Base-by-base conservation (phyloP, 495 filamentous ascomycete genomes). In the Tetracladium marchalianum region DNA sequence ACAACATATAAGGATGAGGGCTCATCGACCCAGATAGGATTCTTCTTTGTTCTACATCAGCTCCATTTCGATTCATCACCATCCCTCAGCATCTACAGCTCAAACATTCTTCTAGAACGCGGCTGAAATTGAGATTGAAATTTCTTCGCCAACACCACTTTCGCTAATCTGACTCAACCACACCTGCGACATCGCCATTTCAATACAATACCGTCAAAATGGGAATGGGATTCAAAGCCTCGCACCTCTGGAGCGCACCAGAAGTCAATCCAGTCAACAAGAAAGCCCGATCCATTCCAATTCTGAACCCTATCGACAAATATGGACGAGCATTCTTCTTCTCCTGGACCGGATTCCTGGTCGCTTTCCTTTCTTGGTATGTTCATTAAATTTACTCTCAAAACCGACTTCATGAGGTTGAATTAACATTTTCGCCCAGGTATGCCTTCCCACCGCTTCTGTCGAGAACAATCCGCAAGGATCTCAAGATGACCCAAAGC, bases 291-390 rank as follows among this genome's bases (percentile, higher is more conserved):
- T 84, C 84, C 0, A 79, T 96, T 40, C 90, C 90, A 0, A 58
- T 85, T 31, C 61, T 96, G 22, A 96, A 96, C 60, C 81, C 84
- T 8, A 56, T 87, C 49, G 77, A 93, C 55, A 59, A 77, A 50
- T 87, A 97, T 73, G 89, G 90, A 38, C 76, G 89, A 2, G 87
- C 92, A 0, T 95, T 93, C 64, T 87, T 88, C 71, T 95, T 96
- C 66, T 87, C 88, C 0, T 95, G 90, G 83, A 76, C 87, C 40
- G 90, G 90, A 8, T 97, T 97, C 67, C 86, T 96, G 81, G 78
- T 96, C 47, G 87, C 89, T 16, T 97, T 97, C 69, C 84, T 87
- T 66, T 90, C 86, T 2, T 97, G 90, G 84, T 87, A 81, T 60
- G 44, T 31, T 9, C 2, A 17, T 31, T 11, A 11, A 11, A 15